These are phyloP conservation scores for Phycomyces nitens DNA, from an alignment of 192 early-diverging fungal genomes.

Conservation along the genomic window DNA sequence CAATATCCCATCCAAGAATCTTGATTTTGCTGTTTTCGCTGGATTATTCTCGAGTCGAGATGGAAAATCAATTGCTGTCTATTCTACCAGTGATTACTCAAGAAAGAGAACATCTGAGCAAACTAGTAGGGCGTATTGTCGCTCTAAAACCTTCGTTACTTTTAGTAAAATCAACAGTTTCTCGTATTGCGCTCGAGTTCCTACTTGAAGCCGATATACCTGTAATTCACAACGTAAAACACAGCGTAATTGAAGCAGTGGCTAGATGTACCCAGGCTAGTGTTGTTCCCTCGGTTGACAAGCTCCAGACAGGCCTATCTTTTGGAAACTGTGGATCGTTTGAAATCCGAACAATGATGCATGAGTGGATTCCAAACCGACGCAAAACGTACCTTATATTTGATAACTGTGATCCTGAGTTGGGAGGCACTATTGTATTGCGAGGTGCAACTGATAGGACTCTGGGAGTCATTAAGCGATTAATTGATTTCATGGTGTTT, in stretches of 20 bases:
- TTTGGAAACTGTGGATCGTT: constrained; percentile 78
- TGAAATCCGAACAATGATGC: constrained; percentile 75
- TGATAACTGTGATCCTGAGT: constrained; percentile 74
- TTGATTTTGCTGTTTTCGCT: constrained; percentile 85
- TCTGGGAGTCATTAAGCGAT: constrained; percentile 74
- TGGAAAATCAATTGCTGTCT: constrained; percentile 72
- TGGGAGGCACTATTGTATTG: constrained; percentile 85
- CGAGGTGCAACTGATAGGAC: constrained; percentile 72
- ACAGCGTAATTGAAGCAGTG: constrained; percentile 77
- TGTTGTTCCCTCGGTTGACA: constrained; percentile 80
- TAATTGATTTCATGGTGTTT: constrained; percentile 80
- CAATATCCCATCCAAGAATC: constrained; percentile 68
- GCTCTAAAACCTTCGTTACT: constrained; percentile 76
- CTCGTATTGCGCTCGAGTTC: constrained; percentile 80
- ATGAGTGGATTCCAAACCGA: constrained; percentile 74
- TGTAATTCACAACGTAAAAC: constrained; percentile 84
- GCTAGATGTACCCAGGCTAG: constrained; percentile 84
- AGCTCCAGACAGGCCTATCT: constrained; percentile 62
- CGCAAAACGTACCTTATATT: constrained; percentile 88
- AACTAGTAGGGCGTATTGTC: constrained; percentile 75
- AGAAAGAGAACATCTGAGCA: constrained; percentile 79
- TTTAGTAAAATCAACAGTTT: constrained; percentile 77
- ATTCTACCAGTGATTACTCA: constrained; percentile 79
- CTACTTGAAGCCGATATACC: constrained; percentile 76
- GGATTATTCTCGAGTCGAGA: constrained; percentile 70